Evolutionary conservation across 2,329 filamentous ascomycete species (phyloP), one percentile per base, ranked within the genome.

Genomic region (Pseudocercospora crystallina): DNA sequence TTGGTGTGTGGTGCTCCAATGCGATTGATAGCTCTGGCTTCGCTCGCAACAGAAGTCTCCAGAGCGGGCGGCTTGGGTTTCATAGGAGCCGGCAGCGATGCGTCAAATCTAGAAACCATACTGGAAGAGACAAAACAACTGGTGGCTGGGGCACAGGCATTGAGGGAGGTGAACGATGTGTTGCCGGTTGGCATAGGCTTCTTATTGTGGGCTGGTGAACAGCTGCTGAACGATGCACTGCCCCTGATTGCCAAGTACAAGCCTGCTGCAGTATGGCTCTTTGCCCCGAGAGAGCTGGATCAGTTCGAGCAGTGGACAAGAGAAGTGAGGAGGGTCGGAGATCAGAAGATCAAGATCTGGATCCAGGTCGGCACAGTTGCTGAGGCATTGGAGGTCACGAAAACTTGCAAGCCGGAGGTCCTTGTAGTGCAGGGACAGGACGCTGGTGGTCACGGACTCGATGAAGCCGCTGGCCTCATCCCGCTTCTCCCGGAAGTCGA

Each of bases 251-350:
- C 63, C 17, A 69, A 73, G 53, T 60, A 61, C 49, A 53, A 45
- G n/a, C 83, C 84, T 1, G 78, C 77, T 2, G 84, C 82, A 0
- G 73, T 84, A 8, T 88, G 85, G 85, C 75, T 88, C 40, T 87
- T 87, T 61, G 84, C 84, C 2, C 82, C 83, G 2, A 69, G 72
- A 5, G 65, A 74, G 17, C 63, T 71, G 14, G 69, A 72, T 12
- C 67, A 65, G 37, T 63, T 70, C 47, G 47, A 44, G 17, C 65
- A 43, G 37, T 73, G 65, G 69, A 63, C 64, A 15, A 54, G 44
- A 26, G 62, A 64, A 17, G 63, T 62, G 8, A 63, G 71, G 17
- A 43, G 54, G 4, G 66, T 57, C 9, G 69, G 69, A 61, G 35
- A 71, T 33, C 61, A 64, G 31, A 62, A 49, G 26, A 79, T 56